Evolutionary conservation across 352 stramenopile species (phyloP).

Genomic region (Globisporangium ultimum): DNA sequence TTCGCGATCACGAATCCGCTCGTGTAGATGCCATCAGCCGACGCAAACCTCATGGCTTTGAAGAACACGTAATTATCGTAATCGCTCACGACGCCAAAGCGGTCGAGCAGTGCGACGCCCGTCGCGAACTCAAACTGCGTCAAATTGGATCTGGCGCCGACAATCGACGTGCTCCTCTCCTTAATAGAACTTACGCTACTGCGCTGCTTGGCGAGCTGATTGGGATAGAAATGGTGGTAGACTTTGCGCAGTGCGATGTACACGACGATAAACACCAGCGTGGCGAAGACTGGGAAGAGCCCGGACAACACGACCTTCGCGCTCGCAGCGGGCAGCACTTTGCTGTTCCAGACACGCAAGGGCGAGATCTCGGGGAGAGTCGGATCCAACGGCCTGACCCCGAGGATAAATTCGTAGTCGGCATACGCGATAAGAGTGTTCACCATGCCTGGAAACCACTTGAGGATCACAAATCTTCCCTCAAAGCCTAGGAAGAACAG

Average conservation of each 20-base stretch:
- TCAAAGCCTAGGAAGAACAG: constrained; percentile 7
- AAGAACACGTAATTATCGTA: constrained; percentile 15
- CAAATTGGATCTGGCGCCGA: not conserved
- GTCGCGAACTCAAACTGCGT: constrained; percentile 13
- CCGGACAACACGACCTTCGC: not conserved
- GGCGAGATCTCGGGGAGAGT: not conserved
- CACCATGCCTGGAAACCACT: not conserved
- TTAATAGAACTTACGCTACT: constrained; percentile 6
- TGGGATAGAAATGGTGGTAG: constrained; percentile 1
- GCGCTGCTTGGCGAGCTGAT: not conserved
- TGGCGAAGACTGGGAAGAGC: constrained; percentile 2
- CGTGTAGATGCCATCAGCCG: constrained; percentile 18
- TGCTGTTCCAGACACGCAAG: constrained; percentile 4
- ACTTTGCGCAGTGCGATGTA: constrained; percentile 1
- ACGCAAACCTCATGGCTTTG: constrained; percentile 19
- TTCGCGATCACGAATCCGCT: constrained; percentile 18
- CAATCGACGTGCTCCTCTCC: not conserved
- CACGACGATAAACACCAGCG: constrained; percentile 4
- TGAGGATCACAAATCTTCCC: not conserved
- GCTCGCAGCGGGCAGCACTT: not conserved
- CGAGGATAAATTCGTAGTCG: constrained; percentile 1
- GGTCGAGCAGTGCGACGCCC: constrained; percentile 7
- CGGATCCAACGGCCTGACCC: not conserved
- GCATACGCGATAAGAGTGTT: not conserved
- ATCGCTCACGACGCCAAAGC: constrained; percentile 10